A percentile compares a stretch with the other conserved stretches of the same genome.
phyloP scores from a whole-genome alignment of 306 rosid genomes.

The Abrus pulchellus region DNA sequence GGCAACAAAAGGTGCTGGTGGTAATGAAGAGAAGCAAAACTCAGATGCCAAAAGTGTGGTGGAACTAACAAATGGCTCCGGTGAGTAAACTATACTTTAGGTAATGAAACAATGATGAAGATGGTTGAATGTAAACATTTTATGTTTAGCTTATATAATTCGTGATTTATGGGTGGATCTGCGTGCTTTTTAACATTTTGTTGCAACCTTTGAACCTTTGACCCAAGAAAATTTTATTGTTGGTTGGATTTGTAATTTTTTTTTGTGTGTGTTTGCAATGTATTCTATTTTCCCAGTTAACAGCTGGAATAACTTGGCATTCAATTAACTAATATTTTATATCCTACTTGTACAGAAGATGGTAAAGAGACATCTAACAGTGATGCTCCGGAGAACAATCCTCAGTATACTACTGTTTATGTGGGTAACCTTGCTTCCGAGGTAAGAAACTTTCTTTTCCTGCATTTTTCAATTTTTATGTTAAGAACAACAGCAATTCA shows the following conservation, averaged over 20 bases:
- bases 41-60: conserved; percentile 85
- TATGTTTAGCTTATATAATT: conserved; percentile 10
- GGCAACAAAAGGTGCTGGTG: conserved; percentile 95
- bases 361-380: conserved; percentile 77
- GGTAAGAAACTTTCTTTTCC: conserved; percentile 55
- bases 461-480: background rate
- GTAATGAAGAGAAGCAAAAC: conserved; percentile 82
- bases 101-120: conserved; percentile 14
- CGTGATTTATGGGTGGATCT: conserved; percentile 11
- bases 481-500: background rate
- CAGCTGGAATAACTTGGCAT: conserved; percentile 9
- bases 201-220: conserved; percentile 2
- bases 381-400: conserved; percentile 95
- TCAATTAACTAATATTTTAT: conserved; percentile 34
- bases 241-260: conserved; percentile 16
- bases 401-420: conserved; percentile 95
- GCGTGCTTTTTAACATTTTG: conserved; percentile 16
- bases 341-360: conserved; percentile 74
- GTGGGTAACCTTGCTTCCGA: conserved; percentile 97
- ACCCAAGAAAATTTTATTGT: conserved; percentile 15
- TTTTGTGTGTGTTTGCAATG: background rate
- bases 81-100: conserved; percentile 54
- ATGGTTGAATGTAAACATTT: conserved; percentile 6
- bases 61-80: conserved; percentile 91
- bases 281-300: conserved; percentile 34